Conservation (phyloP, 805 yeast genomes). For the Cyberlindnera suaveolens region DNA sequence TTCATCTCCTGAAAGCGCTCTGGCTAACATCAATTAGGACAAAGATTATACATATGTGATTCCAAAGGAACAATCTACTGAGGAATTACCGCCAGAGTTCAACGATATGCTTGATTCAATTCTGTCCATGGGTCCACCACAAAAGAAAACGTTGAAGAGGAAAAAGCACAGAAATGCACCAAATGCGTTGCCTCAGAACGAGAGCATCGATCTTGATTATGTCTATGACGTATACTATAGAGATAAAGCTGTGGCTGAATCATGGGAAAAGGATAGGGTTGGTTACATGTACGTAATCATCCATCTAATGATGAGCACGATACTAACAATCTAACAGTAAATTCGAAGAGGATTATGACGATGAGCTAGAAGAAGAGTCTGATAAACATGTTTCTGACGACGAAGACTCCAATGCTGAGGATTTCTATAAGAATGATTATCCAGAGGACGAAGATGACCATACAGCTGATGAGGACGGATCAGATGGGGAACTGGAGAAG, state of each 20-base stretch:
- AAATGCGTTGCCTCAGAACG: background rate
- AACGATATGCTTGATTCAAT: conserved; percentile 70
- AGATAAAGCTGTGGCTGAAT: conserved; percentile 55
- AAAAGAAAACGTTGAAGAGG: conserved; percentile 20
- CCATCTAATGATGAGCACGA: background rate
- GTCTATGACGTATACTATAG: conserved; percentile 88
- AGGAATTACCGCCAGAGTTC: conserved; percentile 51
- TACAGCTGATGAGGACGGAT: conserved; percentile 16
- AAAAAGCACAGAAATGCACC: conserved; percentile 17
- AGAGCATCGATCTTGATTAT: conserved; percentile 47
- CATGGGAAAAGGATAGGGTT: conserved; percentile 26
- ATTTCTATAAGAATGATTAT: conserved; percentile 85
- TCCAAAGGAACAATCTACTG: conserved; percentile 19
- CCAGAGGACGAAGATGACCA: conserved; percentile 86
- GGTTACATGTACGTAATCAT: conserved; percentile 27
- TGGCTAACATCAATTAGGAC: conserved; percentile 11
- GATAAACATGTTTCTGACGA: conserved; percentile 49
- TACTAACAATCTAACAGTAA: conserved; percentile 16
- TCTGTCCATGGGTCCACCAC: conserved; percentile 31
- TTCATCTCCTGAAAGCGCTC: background rate
- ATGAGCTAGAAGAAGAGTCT: conserved; percentile 30
- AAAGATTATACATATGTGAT: conserved; percentile 22
- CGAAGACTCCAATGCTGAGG: conserved; percentile 88
- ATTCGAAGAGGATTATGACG: conserved; percentile 35
- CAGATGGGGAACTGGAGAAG: conserved; percentile 12